Conservation (phyloP, 148 eudicot genomes). For the Nepenthes gracilis region DNA sequence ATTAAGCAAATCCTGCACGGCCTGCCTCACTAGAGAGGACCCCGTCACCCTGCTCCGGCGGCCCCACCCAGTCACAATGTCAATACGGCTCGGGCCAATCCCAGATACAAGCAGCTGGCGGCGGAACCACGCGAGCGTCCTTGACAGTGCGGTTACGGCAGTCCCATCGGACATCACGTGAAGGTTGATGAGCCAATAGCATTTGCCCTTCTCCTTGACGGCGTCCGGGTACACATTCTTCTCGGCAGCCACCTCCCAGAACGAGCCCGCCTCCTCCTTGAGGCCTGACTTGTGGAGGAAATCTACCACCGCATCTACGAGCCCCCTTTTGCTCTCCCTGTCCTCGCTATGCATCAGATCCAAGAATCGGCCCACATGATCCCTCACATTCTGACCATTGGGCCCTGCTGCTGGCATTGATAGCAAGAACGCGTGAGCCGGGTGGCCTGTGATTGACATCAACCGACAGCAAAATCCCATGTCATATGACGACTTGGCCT, state of each 20-base stretch:
- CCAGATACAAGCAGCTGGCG: conserved; percentile 56
- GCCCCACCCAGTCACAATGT: conserved; percentile 98
- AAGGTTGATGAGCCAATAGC: conserved; percentile 91
- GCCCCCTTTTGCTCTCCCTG: conserved; percentile 90
- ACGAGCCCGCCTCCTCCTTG: conserved; percentile 95
- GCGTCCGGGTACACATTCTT: conserved; percentile 94
- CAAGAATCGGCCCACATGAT: conserved; percentile 63
- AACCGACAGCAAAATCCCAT: conserved; percentile 77
- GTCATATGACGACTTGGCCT: conserved; percentile 68
- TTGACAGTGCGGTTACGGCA: conserved; percentile 85
- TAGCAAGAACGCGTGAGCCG: conserved; percentile 65
- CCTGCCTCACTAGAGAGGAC: conserved; percentile 73
- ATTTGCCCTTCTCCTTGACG: conserved; percentile 50
- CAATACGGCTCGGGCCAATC: conserved; percentile 54
- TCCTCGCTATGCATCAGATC: conserved; percentile 93
- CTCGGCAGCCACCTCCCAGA: conserved; percentile 95
- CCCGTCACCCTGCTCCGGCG: conserved; percentile 88
- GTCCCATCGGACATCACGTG: conserved; percentile 99
- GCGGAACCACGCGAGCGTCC: conserved; percentile 84
- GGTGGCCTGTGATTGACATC: conserved; percentile 87
- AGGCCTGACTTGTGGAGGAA: conserved; percentile 89
- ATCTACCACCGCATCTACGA: conserved; percentile 82
- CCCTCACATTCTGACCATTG: conserved; percentile 78
- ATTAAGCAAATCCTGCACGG: conserved; percentile 73
- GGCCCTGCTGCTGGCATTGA: conserved; percentile 85